phyloP scores from a whole-genome alignment of 768 basidiomycete genomes.

The Rhizopogon vinicolor region DNA sequence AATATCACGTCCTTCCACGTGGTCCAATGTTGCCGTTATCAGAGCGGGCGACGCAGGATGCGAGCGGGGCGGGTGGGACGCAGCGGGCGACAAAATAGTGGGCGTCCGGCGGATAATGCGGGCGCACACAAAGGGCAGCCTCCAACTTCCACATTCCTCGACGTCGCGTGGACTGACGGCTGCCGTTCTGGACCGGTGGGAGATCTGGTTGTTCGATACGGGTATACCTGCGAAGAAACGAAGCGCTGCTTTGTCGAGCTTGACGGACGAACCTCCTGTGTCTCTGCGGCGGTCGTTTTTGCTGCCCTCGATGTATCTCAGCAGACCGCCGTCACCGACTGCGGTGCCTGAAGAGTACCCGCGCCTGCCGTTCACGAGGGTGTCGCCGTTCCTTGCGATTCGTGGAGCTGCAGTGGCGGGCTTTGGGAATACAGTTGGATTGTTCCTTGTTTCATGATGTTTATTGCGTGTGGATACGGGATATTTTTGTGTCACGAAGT shows the following conservation, averaged over 20 bases:
- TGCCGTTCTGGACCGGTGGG: slow-evolving; percentile 76
- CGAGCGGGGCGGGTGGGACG: slow-evolving; percentile 79
- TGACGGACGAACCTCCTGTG: slow-evolving; percentile 28
- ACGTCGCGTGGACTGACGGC: slow-evolving; percentile 44
- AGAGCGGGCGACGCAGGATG: slow-evolving; percentile 52
- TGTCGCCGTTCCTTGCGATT: slow-evolving; percentile 51
- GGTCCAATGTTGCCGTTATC: slow-evolving; percentile 50
- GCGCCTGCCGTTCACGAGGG: slow-evolving; percentile 77
- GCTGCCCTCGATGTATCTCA: slow-evolving; percentile 2
- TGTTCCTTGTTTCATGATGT: slow-evolving; percentile 31
- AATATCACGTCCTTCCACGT: slow-evolving; percentile 23
- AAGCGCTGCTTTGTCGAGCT: slow-evolving; percentile 45
- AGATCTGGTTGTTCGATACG: slow-evolving; percentile 75
- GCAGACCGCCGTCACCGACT: background rate
- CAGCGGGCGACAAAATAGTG: slow-evolving; percentile 49
- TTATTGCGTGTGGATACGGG: background rate
- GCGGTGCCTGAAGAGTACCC: slow-evolving; percentile 29
- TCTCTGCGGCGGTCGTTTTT: slow-evolving; percentile 9
- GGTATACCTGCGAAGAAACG: slow-evolving; percentile 37
- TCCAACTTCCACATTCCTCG: slow-evolving; percentile 9
- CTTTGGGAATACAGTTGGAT: slow-evolving; percentile 73
- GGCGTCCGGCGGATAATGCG: slow-evolving; percentile 70
- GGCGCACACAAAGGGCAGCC: slow-evolving; percentile 24
- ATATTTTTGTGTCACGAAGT: background rate
- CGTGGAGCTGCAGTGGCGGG: slow-evolving; percentile 58